phyloP scores from a whole-genome alignment of 495 filamentous ascomycete genomes.

The Staphylotrichum tortipilum region DNA sequence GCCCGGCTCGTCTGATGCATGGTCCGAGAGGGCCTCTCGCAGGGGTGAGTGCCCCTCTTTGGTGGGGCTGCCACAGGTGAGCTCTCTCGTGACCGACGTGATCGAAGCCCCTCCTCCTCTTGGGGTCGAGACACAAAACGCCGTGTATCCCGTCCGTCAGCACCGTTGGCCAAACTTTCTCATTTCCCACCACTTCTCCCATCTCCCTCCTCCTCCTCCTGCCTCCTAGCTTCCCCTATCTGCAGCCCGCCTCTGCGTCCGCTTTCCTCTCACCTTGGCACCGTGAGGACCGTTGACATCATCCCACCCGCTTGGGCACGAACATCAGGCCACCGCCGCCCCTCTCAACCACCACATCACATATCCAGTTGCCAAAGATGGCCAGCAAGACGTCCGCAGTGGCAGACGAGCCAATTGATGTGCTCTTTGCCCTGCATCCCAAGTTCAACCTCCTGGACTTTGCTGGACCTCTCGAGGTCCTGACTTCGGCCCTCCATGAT shows the following conservation, averaged over 20 bases:
- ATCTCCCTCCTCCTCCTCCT: background rate
- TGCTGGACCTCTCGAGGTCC: conserved; percentile 56
- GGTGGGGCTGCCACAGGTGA: conserved; percentile 11
- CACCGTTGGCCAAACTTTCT: background rate
- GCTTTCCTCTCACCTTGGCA: background rate
- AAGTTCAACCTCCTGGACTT: conserved; percentile 55
- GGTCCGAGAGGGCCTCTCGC: conserved; percentile 7
- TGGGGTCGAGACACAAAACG: conserved; percentile 9
- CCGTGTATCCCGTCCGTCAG: background rate
- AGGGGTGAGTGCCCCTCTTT: conserved; percentile 13
- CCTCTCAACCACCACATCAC: background rate
- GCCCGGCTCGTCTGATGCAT: conserved; percentile 14
- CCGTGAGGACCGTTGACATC: conserved; percentile 1
- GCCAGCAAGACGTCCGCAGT: conserved; percentile 40
- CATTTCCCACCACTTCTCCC: conserved; percentile 1
- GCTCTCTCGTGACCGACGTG: conserved; percentile 18
- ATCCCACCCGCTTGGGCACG: conserved; percentile 4
- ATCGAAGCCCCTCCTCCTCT: conserved; percentile 6
- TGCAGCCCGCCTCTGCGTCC: background rate
- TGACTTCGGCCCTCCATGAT: conserved; percentile 51
- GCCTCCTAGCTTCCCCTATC: background rate
- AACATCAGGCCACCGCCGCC: conserved; percentile 3
- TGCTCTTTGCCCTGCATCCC: conserved; percentile 42
- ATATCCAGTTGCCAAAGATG: conserved; percentile 39
- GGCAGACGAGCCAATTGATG: conserved; percentile 42